Conservation (phyloP, 768 basidiomycete genomes). For the Trametes maxima region DNA sequence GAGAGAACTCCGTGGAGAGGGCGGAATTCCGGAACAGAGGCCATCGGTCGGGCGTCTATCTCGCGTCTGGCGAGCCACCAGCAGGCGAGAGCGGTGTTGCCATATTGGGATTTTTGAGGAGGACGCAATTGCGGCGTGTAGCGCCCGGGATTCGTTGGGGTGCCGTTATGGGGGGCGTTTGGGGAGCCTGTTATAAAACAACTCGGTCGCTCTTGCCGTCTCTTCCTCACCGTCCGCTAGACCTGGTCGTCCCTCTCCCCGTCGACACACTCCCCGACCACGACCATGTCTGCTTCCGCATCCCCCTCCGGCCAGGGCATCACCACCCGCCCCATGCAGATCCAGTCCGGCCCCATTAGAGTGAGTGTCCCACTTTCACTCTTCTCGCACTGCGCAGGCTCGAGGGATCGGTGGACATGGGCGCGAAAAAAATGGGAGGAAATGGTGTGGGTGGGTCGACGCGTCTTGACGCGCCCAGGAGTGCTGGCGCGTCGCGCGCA, state of each 20-base stretch:
- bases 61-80: neutral
- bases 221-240: slow-evolving; percentile 14
- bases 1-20: neutral
- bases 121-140: slow-evolving; percentile 1
- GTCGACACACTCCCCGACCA: slow-evolving; percentile 20
- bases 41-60: slow-evolving; percentile 17
- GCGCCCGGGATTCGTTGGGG: slow-evolving; percentile 26
- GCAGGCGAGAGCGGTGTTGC: neutral
- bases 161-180: slow-evolving; percentile 15
- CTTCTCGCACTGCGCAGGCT: neutral
- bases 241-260: slow-evolving; percentile 11
- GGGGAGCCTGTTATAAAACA: slow-evolving; percentile 23
- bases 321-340: slow-evolving; percentile 35
- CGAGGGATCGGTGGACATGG: neutral
- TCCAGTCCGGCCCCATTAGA: slow-evolving; percentile 36
- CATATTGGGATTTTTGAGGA: slow-evolving; percentile 18
- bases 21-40: slow-evolving; percentile 12
- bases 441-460: neutral
- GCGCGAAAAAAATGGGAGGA: neutral
- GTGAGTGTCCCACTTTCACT: slow-evolving; percentile 26
- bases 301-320: slow-evolving; percentile 22
- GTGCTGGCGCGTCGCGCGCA: slow-evolving; percentile 1
- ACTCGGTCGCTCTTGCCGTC: neutral
- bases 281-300: slow-evolving; percentile 26
- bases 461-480: slow-evolving; percentile 1